Percentiles rank a stretch among this genome's conserved stretches.
These are phyloP conservation scores for Colletotrichum caudatum DNA, from an alignment of 2,329 filamentous ascomycete genomes.

Conservation along the genomic window DNA sequence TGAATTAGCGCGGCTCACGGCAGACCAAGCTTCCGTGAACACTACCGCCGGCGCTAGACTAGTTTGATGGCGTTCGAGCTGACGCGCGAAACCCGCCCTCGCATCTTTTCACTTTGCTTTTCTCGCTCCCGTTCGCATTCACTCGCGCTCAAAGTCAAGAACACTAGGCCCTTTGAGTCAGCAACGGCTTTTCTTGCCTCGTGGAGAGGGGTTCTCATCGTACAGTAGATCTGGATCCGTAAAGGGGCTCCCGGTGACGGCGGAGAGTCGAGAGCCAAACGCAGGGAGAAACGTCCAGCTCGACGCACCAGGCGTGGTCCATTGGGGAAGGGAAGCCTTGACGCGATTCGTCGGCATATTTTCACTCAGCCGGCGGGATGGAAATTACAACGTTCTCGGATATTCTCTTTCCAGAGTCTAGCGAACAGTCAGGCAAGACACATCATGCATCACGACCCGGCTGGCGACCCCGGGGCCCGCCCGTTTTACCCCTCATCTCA, in stretches of 20 bases:
- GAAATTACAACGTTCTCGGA: conserved; percentile 16
- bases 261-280: background rate
- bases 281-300: background rate
- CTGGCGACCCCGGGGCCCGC: background rate
- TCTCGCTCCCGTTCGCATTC: background rate
- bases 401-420: conserved; percentile 3
- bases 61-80: background rate
- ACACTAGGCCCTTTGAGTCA: conserved; percentile 3
- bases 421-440: background rate
- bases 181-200: background rate
- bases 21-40: background rate
- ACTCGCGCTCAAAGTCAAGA: background rate
- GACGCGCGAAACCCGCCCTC: background rate
- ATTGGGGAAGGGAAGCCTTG: background rate
- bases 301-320: background rate
- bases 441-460: background rate
- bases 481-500: conserved; percentile 25
- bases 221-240: background rate
- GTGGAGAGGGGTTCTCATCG: background rate
- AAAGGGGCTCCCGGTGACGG: background rate
- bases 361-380: background rate
- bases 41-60: background rate
- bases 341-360: background rate
- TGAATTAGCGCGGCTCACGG: background rate
- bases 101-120: background rate